Evolutionary conservation across 2,329 filamentous ascomycete species (phyloP).

Genomic region (Capronia coronata): DNA sequence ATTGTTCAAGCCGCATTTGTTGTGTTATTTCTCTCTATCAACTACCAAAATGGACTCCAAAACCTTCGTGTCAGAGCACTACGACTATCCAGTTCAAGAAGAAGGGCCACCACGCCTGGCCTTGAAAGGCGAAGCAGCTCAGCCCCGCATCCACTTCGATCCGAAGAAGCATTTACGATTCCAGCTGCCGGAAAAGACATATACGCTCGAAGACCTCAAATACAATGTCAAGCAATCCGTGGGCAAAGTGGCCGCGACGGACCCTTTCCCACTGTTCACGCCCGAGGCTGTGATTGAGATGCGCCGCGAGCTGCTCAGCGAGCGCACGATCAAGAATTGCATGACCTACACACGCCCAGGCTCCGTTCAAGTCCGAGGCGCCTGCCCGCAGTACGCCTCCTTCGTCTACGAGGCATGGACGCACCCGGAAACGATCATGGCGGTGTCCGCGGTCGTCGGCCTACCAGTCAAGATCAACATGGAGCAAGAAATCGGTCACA

Average conservation of each 20-base stretch:
- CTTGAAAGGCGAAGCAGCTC: neutral
- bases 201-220: conserved; percentile 16
- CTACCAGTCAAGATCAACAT: conserved; percentile 51
- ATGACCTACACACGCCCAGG: conserved; percentile 51
- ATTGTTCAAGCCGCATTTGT: too few species aligned
- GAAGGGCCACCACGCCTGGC: neutral
- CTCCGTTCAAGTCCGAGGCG: conserved; percentile 46
- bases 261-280: conserved; percentile 57
- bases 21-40: too few species aligned
- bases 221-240: conserved; percentile 23
- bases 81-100: conserved; percentile 3
- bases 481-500: conserved; percentile 53
- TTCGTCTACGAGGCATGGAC: conserved; percentile 56
- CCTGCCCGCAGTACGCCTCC: conserved; percentile 51
- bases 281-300: conserved; percentile 54
- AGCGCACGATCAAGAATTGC: conserved; percentile 50
- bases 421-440: conserved; percentile 47
- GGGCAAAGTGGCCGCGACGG: conserved; percentile 45
- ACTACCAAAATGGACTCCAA: conserved; percentile 1
- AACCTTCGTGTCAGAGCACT: conserved; percentile 2
- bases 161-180: conserved; percentile 10
- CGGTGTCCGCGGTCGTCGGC: conserved; percentile 51
- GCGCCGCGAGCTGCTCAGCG: conserved; percentile 51
- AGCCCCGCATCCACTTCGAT: conserved; percentile 3
- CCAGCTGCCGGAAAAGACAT: conserved; percentile 5